Conservation (phyloP, 495 filamentous ascomycete genomes). For the Cercophora samala region DNA sequence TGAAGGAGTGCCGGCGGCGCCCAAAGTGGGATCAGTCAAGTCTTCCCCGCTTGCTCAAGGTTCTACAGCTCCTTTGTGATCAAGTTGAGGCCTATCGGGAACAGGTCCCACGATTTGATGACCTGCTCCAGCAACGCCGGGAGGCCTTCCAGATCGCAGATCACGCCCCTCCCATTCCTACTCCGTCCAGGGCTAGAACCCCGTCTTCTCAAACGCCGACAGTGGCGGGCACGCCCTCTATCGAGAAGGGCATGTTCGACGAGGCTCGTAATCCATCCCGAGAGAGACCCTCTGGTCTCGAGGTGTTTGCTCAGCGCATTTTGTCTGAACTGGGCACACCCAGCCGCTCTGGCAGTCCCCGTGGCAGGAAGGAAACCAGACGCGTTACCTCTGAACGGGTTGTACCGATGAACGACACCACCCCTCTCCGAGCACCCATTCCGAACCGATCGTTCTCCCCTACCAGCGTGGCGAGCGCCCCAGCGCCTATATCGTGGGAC, state of each 20-base stretch:
- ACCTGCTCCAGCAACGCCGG: slow-evolving; percentile 68
- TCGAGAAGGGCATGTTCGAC: slow-evolving; percentile 29
- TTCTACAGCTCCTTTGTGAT: slow-evolving; percentile 56
- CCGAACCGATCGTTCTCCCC: slow-evolving; percentile 39
- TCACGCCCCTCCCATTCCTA: slow-evolving; percentile 27
- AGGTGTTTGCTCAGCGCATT: slow-evolving; percentile 55
- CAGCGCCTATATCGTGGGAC: slow-evolving; percentile 22
- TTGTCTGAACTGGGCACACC: slow-evolving; percentile 52
- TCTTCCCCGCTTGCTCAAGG: slow-evolving; percentile 49
- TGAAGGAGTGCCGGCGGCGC: slow-evolving; percentile 48
- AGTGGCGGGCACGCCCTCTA: slow-evolving; percentile 23
- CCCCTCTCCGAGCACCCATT: slow-evolving; percentile 15
- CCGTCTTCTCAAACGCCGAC: slow-evolving; percentile 15
- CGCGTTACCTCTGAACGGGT: slow-evolving; percentile 8
- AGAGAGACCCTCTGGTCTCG: slow-evolving; percentile 47
- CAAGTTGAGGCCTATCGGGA: slow-evolving; percentile 63
- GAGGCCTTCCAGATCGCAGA: slow-evolving; percentile 61
- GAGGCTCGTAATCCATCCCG: slow-evolving; percentile 41
- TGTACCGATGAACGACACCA: slow-evolving; percentile 28
- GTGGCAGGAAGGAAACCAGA: slow-evolving; percentile 41
- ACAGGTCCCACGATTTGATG: slow-evolving; percentile 73
- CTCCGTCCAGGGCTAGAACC: slow-evolving; percentile 24
- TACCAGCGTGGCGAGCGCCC: slow-evolving; percentile 23
- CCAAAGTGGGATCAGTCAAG: slow-evolving; percentile 47
- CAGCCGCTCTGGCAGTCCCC: slow-evolving; percentile 48